Base-by-base conservation (phyloP, 2,329 filamentous ascomycete species). In the Pseudomassariella vexata region DNA sequence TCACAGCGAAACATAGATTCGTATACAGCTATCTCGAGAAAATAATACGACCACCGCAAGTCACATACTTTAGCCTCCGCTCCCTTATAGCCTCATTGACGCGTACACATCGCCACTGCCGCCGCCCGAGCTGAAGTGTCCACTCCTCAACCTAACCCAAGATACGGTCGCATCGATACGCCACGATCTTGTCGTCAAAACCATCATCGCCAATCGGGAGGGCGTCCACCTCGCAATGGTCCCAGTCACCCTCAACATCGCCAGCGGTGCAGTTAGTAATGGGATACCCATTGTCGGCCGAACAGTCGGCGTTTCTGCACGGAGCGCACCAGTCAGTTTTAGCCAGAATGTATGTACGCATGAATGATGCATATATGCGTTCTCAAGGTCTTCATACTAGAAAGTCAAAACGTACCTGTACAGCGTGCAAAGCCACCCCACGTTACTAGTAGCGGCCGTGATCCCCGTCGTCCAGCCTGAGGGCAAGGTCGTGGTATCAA, bases 81-180 rank as follows among this genome's bases (percentile, higher is more conserved):
- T 17, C 24, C 7, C 24, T 17, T 15, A 12, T 10, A 5, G 11
- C 14, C 14, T 10, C 19, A 4, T 5, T 27, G 11, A 16, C 9
- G 15, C 24, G 16, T 11, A 10, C 12, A 27, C 4, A 27, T 17
- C 11, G 6, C 7, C 24, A 27, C 9, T 14, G 10, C 12, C 15
- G 19, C 9, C 19, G 5, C 12, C 12, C 24, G 9, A 16, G 7
- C 16, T 16, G 17, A 12, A 12, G 9, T 15, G 28, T n/a, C n/a
- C n/a, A n/a, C n/a, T n/a, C n/a, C n/a, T n/a, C n/a, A n/a, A n/a
- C n/a, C n/a, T n/a, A n/a, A n/a, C n/a, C n/a, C n/a, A n/a, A n/a
- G n/a, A n/a, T n/a, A n/a, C n/a, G 28, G n/a, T 29, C 27, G 35
- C 35, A 37, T 9, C 30, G 22, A 23, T 33, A 37, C 14, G 35